Conservation (phyloP, 495 filamentous ascomycete genomes). For the Massariosphaeria phaeospora region DNA sequence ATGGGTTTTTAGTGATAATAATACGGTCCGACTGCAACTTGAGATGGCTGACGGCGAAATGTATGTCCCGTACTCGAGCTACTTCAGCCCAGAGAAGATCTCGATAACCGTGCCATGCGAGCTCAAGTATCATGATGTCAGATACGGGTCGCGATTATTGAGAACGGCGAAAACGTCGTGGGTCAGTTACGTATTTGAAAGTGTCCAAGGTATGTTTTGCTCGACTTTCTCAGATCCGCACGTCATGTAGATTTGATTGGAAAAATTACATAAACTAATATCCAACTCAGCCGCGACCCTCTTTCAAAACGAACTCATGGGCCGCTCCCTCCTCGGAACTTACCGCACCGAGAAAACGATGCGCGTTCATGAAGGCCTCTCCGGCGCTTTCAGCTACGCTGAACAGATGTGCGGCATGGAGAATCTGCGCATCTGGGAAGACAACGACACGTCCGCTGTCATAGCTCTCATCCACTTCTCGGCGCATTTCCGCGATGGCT, state of each 20-base stretch:
- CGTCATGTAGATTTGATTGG: not conserved
- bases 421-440: constrained; percentile 42
- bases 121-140: constrained; percentile 35
- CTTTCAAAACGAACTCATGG: constrained; percentile 42
- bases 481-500: constrained; percentile 38
- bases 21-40: constrained; percentile 39
- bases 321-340: constrained; percentile 38
- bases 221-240: not conserved
- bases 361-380: constrained; percentile 39
- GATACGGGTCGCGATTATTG: constrained; percentile 12
- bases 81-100: constrained; percentile 40
- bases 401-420: constrained; percentile 45
- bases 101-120: constrained; percentile 32
- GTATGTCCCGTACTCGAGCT: constrained; percentile 40
- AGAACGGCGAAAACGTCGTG: constrained; percentile 37
- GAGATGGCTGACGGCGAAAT: constrained; percentile 38
- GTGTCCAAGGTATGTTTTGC: constrained; percentile 6
- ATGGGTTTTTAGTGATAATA: constrained; percentile 41
- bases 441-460: constrained; percentile 35
- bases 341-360: constrained; percentile 39
- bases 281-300: constrained; percentile 26
- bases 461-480: constrained; percentile 41
- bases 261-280: not conserved
- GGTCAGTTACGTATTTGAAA: constrained; percentile 42
- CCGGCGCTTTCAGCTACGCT: constrained; percentile 36